Conservation (phyloP, 768 basidiomycete genomes). For the Pleurotus tuber-regium region DNA sequence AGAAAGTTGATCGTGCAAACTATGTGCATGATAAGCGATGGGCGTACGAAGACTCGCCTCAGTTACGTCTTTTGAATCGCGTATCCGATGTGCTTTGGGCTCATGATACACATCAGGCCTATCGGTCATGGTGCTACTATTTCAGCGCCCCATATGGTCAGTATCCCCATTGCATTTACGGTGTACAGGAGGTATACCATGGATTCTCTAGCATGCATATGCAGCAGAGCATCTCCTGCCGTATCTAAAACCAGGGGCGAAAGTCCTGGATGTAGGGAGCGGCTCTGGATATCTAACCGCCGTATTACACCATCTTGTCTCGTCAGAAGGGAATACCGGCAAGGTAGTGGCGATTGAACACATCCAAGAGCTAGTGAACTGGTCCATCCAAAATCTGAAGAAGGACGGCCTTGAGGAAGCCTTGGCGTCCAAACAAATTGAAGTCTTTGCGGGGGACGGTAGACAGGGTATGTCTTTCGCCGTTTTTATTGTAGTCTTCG, state of each 20-base stretch:
- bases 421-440: slow-evolving; percentile 52
- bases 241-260: slow-evolving; percentile 64
- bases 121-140: slow-evolving; percentile 91
- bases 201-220: slow-evolving; percentile 68
- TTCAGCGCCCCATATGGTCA: slow-evolving; percentile 94
- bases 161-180: neutral
- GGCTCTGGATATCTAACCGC: slow-evolving; percentile 88
- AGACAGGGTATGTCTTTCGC: slow-evolving; percentile 47
- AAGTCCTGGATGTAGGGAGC: slow-evolving; percentile 86
- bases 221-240: slow-evolving; percentile 77
- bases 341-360: slow-evolving; percentile 92
- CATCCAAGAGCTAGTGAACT: slow-evolving; percentile 71
- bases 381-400: slow-evolving; percentile 66
- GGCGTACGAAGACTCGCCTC: slow-evolving; percentile 82
- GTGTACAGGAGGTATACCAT: neutral
- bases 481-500: neutral
- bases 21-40: slow-evolving; percentile 46
- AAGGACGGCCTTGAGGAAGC: slow-evolving; percentile 60
- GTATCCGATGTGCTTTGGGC: neutral
- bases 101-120: slow-evolving; percentile 35
- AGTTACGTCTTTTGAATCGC: slow-evolving; percentile 38
- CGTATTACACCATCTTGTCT: slow-evolving; percentile 74
- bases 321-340: slow-evolving; percentile 36
- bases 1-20: slow-evolving; percentile 63
- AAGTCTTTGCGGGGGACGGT: slow-evolving; percentile 77